Conservation (phyloP, 2,329 filamentous ascomycete genomes). For the Cordyceps javanica region DNA sequence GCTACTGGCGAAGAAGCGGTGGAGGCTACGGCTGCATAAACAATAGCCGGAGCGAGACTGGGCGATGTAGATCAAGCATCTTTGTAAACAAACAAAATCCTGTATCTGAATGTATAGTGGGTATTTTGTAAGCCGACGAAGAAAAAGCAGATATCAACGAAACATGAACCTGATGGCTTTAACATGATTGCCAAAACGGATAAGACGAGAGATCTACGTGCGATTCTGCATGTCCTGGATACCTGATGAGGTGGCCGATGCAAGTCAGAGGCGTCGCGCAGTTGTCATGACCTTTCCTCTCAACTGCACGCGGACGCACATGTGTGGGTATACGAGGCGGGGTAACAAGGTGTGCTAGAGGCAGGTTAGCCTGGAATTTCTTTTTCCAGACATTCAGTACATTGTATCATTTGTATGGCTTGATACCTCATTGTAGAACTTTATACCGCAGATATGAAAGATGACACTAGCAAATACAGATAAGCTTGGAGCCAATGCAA, state of each 20-base stretch:
- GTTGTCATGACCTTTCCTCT: not conserved
- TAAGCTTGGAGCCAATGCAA: too few species aligned
- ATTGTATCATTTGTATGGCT: too few species aligned
- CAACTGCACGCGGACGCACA: not conserved
- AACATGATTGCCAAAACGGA: not conserved
- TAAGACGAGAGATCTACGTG: not conserved
- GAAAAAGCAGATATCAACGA: constrained; percentile 1
- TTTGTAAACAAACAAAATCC: not conserved
- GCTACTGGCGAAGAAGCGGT: constrained; percentile 4
- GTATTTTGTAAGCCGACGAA: not conserved
- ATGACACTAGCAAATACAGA: not conserved
- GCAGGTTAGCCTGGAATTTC: not conserved
- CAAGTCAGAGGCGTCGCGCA: not conserved
- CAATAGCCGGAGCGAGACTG: not conserved
- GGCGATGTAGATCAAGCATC: not conserved
- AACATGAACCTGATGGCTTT: too few species aligned
- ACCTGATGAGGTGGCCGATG: not conserved
- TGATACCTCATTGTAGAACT: too few species aligned
- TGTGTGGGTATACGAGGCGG: not conserved
- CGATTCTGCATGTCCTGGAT: not conserved
- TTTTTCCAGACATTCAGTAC: not conserved
- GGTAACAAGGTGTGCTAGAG: too few species aligned
- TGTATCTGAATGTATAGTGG: constrained; percentile 7
- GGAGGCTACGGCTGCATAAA: constrained; percentile 2
- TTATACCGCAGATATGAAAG: too few species aligned